These are phyloP conservation scores for Murraya koenigii DNA, from an alignment of 345 rosid species.

Conservation along the genomic window DNA sequence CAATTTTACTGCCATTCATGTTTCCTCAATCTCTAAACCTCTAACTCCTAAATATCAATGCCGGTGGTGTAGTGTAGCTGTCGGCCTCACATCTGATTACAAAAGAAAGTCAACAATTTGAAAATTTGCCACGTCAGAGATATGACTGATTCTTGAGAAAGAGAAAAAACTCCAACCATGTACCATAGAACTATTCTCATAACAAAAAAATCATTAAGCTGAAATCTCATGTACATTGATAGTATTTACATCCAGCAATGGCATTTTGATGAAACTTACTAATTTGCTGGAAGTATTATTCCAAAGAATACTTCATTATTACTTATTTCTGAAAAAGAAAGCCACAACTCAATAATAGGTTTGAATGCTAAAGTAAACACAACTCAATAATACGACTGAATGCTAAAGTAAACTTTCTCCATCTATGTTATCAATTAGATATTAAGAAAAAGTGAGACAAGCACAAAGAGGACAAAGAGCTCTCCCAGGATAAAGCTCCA, in stretches of 20 bases:
- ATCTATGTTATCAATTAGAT: not conserved
- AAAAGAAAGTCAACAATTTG: not conserved
- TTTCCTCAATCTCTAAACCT: not conserved
- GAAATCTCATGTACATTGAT: not conserved
- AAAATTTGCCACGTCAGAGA: not conserved
- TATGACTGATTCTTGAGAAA: not conserved
- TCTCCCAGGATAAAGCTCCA: not conserved
- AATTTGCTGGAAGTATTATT: not conserved
- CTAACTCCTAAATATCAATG: not conserved
- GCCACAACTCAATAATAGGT: not conserved
- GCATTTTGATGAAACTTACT: not conserved
- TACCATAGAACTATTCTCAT: not conserved
- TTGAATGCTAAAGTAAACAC: not conserved
- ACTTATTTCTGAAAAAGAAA: not conserved
- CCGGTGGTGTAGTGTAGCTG: not conserved
- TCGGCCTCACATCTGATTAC: not conserved
- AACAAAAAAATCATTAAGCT: not conserved
- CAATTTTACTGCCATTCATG: not conserved
- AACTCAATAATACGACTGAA: not conserved
- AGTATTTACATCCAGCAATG: not conserved
- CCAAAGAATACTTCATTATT: not conserved
- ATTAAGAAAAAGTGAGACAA: not conserved
- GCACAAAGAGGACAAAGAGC: not conserved
- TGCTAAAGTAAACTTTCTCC: not conserved
- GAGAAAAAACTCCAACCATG: not conserved